Conservation (phyloP, 805 yeast genomes). For the Grigorovia yakushimaensis region DNA sequence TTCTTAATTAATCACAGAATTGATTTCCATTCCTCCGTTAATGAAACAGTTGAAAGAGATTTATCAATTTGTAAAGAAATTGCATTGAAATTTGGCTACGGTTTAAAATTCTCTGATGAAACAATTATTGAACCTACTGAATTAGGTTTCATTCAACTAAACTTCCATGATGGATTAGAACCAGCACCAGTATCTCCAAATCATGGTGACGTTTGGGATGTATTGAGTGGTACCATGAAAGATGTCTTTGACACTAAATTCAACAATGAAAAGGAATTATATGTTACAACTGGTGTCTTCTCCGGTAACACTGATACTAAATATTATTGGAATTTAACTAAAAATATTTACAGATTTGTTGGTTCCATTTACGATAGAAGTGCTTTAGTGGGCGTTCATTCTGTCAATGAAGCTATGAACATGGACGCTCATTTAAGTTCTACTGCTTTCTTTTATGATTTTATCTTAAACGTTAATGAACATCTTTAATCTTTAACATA, state of each 20-base stretch:
- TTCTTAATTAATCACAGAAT: conserved; percentile 56
- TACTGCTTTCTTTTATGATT: conserved; percentile 47
- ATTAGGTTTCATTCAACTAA: conserved; percentile 25
- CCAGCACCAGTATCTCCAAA: conserved; percentile 35
- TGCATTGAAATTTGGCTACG: conserved; percentile 42
- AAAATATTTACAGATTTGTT: conserved; percentile 43
- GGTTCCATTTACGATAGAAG: conserved; percentile 14
- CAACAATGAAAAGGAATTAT: conserved; percentile 17
- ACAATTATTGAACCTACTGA: conserved; percentile 18
- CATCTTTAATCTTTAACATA: conserved; percentile 3
- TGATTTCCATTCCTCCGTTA: conserved; percentile 43
- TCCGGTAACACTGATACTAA: conserved; percentile 57
- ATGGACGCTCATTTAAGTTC: conserved; percentile 51
- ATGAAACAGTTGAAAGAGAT: conserved; percentile 34
- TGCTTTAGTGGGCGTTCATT: conserved; percentile 37
- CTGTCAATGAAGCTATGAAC: conserved; percentile 51
- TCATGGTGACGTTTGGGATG: conserved; percentile 30
- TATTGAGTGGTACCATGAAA: conserved; percentile 44
- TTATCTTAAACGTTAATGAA: conserved; percentile 28
- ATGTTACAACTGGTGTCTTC: conserved; percentile 40
- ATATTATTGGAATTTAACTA: conserved; percentile 47
- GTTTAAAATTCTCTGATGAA: conserved; percentile 28
- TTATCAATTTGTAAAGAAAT: conserved; percentile 29
- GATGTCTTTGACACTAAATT: conserved; percentile 44
- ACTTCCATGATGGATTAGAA: conserved; percentile 18